Percentiles rank a stretch among this genome's conserved stretches.
These are phyloP conservation scores for Tolypocladium pustulatum DNA, from an alignment of 2,329 filamentous ascomycete species.

Conservation along the genomic window DNA sequence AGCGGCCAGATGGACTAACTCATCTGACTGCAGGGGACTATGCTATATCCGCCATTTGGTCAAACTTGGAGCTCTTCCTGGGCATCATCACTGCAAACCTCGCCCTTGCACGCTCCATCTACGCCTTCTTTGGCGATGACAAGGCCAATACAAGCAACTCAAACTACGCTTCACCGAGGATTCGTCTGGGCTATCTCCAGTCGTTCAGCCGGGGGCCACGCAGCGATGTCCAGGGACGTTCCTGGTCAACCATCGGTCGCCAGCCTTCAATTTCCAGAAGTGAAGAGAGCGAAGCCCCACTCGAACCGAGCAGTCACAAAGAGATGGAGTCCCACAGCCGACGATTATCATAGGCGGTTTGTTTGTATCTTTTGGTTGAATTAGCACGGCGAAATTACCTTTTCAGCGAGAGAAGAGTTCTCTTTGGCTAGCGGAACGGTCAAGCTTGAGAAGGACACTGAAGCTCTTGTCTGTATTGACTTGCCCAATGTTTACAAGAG, in stretches of 20 bases:
- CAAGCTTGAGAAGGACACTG: neutral
- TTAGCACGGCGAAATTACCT: too few relatives aligned
- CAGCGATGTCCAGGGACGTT: neutral
- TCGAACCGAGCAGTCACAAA: neutral
- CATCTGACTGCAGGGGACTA: neutral
- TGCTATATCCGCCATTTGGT: neutral
- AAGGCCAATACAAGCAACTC: neutral
- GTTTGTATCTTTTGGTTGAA: neutral
- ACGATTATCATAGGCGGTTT: neutral
- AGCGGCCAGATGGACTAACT: neutral
- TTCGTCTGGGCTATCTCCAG: neutral
- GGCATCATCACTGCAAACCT: neutral
- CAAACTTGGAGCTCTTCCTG: neutral
- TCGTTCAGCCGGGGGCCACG: neutral
- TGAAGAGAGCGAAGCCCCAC: neutral
- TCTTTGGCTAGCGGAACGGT: neutral
- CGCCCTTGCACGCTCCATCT: neutral
- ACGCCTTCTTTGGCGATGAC: neutral
- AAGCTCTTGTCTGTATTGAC: too few relatives aligned
- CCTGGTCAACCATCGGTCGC: neutral
- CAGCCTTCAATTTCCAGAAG: neutral
- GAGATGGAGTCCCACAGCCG: neutral
- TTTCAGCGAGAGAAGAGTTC: too few relatives aligned
- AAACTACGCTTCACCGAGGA: neutral
- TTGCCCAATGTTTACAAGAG: too few relatives aligned